Conservation (phyloP, 345 rosid species). For the Limnanthes douglasii region DNA sequence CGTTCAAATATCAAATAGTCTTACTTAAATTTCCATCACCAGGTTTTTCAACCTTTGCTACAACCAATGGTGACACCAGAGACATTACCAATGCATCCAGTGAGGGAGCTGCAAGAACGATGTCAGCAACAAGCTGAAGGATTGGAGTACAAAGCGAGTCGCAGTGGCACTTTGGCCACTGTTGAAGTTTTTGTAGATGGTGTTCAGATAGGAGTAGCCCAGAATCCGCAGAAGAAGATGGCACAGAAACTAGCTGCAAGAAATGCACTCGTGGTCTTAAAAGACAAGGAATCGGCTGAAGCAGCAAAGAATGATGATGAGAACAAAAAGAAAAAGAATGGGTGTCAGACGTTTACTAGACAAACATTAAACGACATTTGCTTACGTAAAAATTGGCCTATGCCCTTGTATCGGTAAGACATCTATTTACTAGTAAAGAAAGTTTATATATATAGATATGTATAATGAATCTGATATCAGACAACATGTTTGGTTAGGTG, state of each 20-base stretch:
- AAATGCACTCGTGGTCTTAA: slow-evolving; percentile 72
- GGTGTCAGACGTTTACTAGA: slow-evolving; percentile 79
- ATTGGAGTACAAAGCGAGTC: slow-evolving; percentile 75
- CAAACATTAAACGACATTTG: slow-evolving; percentile 92
- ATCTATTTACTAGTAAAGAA: too few relatives aligned
- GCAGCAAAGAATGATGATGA: slow-evolving; percentile 41
- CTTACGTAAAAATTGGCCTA: slow-evolving; percentile 91
- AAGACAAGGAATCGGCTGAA: slow-evolving; percentile 63
- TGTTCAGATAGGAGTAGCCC: slow-evolving; percentile 77
- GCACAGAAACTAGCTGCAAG: slow-evolving; percentile 98
- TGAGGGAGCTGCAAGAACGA: slow-evolving; percentile 95
- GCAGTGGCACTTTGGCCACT: slow-evolving; percentile 82
- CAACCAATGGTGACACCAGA: slow-evolving; percentile 99
- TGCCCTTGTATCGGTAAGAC: slow-evolving; percentile 79
- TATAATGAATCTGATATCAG: neutral
- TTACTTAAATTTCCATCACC: neutral
- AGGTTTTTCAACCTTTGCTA: slow-evolving; percentile 93
- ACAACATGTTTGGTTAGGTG: slow-evolving; percentile 29
- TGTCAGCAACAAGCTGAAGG: slow-evolving; percentile 99
- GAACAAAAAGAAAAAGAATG: slow-evolving; percentile 53
- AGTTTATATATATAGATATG: neutral
- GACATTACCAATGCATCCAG: slow-evolving; percentile 99
- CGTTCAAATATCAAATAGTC: neutral
- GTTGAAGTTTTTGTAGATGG: slow-evolving; percentile 97
- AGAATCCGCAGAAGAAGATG: slow-evolving; percentile 97